phyloP scores from a whole-genome alignment of 2,329 filamentous ascomycete species.

The Trichophyton equinum region DNA sequence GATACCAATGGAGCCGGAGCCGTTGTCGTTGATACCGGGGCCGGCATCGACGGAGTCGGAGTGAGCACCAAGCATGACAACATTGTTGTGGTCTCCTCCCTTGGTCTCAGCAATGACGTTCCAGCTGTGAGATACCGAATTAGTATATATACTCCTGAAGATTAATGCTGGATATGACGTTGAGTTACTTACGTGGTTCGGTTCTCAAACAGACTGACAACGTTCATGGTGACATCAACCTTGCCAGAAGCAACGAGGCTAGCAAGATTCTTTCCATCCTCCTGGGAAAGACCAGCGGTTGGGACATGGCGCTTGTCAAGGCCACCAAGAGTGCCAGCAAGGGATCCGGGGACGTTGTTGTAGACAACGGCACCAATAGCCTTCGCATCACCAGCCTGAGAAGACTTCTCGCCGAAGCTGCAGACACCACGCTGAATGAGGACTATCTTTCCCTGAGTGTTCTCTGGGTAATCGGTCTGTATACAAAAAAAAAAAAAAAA shows the following conservation, averaged over 20 bases:
- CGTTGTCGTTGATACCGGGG: constrained; percentile 68
- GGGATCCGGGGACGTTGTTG: constrained; percentile 52
- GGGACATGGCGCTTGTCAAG: constrained; percentile 49
- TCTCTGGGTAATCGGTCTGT: not conserved
- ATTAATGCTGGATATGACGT: not conserved
- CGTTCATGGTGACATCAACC: constrained; percentile 26
- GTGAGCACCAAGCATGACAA: constrained; percentile 48
- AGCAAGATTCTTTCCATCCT: constrained; percentile 46
- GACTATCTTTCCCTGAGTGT: constrained; percentile 47
- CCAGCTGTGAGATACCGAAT: constrained; percentile 20
- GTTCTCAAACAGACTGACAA: constrained; percentile 36
- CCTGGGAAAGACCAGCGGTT: constrained; percentile 53
- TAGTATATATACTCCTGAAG: constrained; percentile 14
- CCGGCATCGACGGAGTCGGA: constrained; percentile 49
- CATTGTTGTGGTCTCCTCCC: constrained; percentile 46
- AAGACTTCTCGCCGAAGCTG: constrained; percentile 58
- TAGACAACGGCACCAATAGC: constrained; percentile 61
- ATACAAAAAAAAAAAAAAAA: constrained; percentile 17
- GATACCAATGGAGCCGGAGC: constrained; percentile 51
- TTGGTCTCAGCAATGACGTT: constrained; percentile 52
- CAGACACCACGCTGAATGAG: constrained; percentile 60
- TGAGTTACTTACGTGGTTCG: constrained; percentile 29
- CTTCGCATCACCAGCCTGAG: constrained; percentile 53
- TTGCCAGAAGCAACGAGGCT: constrained; percentile 38
- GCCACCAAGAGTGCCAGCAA: constrained; percentile 57